phyloP scores from a whole-genome alignment of 495 filamentous ascomycete species.

The Opeltia flavorubescens region DNA sequence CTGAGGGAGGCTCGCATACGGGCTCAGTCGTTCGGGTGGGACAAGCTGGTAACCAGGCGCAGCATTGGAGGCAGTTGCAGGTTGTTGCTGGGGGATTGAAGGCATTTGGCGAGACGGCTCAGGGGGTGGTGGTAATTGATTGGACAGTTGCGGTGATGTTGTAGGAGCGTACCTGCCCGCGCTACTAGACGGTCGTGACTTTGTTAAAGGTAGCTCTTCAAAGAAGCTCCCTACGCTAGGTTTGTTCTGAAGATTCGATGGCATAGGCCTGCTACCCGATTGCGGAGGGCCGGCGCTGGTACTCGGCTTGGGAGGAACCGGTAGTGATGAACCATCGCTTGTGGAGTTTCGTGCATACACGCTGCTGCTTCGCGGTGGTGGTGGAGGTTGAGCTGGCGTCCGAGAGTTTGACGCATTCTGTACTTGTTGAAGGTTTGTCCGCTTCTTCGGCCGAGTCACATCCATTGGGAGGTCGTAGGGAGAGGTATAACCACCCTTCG shows the following conservation, averaged over 20 bases:
- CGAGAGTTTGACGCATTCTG: constrained; percentile 13
- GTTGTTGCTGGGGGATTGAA: constrained; percentile 12
- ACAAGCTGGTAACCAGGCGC: constrained; percentile 26
- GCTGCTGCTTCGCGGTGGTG: constrained; percentile 50
- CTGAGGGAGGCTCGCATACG: constrained; percentile 37
- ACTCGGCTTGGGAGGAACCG: constrained; percentile 21
- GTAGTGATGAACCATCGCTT: constrained; percentile 10
- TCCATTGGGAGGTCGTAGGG: constrained; percentile 94
- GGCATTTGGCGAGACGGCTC: constrained; percentile 10
- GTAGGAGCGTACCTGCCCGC: constrained; percentile 13
- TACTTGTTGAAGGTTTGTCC: constrained; percentile 30
- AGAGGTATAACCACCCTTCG: constrained; percentile 81
- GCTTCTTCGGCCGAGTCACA: constrained; percentile 52
- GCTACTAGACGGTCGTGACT: constrained; percentile 31
- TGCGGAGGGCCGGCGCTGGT: constrained; percentile 23
- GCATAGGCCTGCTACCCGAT: constrained; percentile 10
- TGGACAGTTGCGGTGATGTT: constrained; percentile 16
- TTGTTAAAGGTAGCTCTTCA: constrained; percentile 68
- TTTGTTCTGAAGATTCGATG: constrained; percentile 17
- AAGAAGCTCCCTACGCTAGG: constrained; percentile 48
- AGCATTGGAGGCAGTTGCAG: constrained; percentile 6
- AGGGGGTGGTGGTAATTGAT: constrained; percentile 13
- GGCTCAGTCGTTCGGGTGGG: constrained; percentile 44
- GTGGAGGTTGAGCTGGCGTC: constrained; percentile 29
- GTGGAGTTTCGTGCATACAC: constrained; percentile 21